Evolutionary conservation across 164 flowering plant genomes (phyloP).

Genomic region (Aristolochia fimbriata): DNA sequence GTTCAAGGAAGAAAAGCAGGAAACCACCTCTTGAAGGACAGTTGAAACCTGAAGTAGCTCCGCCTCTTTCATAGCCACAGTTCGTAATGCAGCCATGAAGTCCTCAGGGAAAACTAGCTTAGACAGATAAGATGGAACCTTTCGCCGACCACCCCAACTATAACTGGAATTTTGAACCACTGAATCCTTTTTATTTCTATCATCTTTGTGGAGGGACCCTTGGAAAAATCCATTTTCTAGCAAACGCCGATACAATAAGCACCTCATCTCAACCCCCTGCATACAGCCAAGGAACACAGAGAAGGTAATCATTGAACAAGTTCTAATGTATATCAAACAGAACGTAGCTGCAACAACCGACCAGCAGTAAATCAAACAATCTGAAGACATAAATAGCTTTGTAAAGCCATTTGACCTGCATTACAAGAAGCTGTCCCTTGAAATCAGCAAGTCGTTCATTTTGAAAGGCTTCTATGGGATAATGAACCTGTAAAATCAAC

Average conservation of each 20-base stretch:
- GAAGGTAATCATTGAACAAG: background rate
- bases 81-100: conserved; percentile 76
- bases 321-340: background rate
- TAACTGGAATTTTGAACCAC: conserved; percentile 22
- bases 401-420: conserved; percentile 48
- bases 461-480: conserved; percentile 77
- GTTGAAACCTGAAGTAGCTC: conserved; percentile 62
- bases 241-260: conserved; percentile 67
- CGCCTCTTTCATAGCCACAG: conserved; percentile 75
- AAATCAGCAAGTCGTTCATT: conserved; percentile 48
- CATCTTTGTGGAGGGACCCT: conserved; percentile 7
- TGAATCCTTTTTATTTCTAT: background rate
- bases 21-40: conserved; percentile 74
- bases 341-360: background rate
- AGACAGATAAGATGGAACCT: conserved; percentile 56
- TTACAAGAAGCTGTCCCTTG: conserved; percentile 71
- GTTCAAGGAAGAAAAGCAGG: background rate
- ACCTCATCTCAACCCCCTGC: conserved; percentile 87
- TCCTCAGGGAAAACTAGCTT: conserved; percentile 84
- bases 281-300: conserved; percentile 3
- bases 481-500: conserved; percentile 53
- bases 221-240: conserved; percentile 67
- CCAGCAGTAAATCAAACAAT: background rate
- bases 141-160: conserved; percentile 93
- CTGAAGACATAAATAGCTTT: background rate